These are phyloP conservation scores for Cryphonectria carpinicola DNA, from an alignment of 2,329 filamentous ascomycete genomes.

Conservation along the genomic window DNA sequence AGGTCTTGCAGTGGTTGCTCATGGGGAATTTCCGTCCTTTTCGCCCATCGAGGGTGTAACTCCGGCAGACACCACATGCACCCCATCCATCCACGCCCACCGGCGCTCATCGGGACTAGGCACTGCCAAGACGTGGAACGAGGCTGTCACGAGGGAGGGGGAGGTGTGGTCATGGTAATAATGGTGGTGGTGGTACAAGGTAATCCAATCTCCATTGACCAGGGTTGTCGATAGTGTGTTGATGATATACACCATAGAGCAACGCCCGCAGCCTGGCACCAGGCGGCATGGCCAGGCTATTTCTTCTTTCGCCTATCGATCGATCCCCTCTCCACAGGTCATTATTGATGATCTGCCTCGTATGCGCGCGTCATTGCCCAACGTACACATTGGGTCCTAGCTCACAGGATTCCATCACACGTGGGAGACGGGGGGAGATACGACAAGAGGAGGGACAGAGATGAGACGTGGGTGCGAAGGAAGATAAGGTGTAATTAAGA, in stretches of 20 bases:
- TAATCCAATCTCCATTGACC: neutral
- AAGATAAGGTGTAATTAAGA: constrained; percentile 6
- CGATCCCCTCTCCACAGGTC: neutral
- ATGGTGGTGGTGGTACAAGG: neutral
- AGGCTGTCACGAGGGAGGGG: neutral
- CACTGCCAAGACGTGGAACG: neutral
- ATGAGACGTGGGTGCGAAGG: constrained; percentile 8
- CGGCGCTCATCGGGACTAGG: neutral
- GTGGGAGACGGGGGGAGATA: neutral
- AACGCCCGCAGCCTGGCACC: neutral
- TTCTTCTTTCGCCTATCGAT: neutral
- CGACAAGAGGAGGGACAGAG: neutral
- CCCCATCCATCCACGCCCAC: neutral
- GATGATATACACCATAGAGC: neutral
- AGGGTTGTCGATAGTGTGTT: constrained; percentile 1
- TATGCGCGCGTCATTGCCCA: constrained; percentile 4
- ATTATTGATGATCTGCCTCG: neutral
- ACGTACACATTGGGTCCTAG: neutral
- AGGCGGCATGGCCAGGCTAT: neutral
- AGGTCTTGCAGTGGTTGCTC: neutral
- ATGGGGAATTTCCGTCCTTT: neutral
- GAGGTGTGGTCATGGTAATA: neutral
- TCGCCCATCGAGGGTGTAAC: neutral
- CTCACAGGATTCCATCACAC: neutral
- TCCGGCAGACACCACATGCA: neutral